Conservation (phyloP, 306 rosid genomes). For the Clitoria ternatea region DNA sequence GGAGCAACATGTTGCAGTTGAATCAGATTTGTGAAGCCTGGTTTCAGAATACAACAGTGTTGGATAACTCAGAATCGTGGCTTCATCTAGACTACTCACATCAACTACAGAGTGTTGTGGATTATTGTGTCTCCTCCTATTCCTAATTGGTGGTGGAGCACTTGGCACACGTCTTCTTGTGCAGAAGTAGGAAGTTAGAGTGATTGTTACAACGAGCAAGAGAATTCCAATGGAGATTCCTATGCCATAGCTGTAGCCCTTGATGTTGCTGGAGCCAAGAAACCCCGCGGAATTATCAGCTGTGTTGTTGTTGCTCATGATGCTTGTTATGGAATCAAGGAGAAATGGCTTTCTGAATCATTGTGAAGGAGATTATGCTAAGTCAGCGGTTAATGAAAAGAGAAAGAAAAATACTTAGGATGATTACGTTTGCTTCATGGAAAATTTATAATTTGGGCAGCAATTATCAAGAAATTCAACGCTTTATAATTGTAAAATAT, state of each 20-base stretch:
- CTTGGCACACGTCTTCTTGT: slow-evolving; percentile 27
- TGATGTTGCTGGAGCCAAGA: slow-evolving; percentile 51
- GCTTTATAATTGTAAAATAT: too few relatives aligned
- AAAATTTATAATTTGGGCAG: not conserved
- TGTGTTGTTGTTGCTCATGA: slow-evolving; percentile 40
- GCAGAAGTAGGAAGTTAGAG: slow-evolving; percentile 82
- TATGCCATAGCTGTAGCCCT: slow-evolving; percentile 79
- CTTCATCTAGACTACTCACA: slow-evolving; percentile 73
- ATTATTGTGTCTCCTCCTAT: not conserved
- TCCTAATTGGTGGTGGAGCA: not conserved
- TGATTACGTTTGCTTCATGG: not conserved
- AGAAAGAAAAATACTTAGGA: too few relatives aligned
- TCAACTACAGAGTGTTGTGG: slow-evolving; percentile 45
- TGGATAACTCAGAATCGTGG: slow-evolving; percentile 60
- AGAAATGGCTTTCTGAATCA: slow-evolving; percentile 26
- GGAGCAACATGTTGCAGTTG: slow-evolving; percentile 68
- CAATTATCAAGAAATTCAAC: too few relatives aligned
- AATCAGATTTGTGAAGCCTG: slow-evolving; percentile 38
- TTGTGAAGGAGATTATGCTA: slow-evolving; percentile 16
- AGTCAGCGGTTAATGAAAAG: not conserved
- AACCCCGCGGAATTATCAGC: slow-evolving; percentile 40
- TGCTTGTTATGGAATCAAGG: not conserved
- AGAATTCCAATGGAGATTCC: slow-evolving; percentile 85
- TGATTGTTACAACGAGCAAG: slow-evolving; percentile 70
- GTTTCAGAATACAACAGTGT: slow-evolving; percentile 64